These are phyloP conservation scores for Penicillium daleae DNA, from an alignment of 495 filamentous ascomycete genomes.

Conservation along the genomic window DNA sequence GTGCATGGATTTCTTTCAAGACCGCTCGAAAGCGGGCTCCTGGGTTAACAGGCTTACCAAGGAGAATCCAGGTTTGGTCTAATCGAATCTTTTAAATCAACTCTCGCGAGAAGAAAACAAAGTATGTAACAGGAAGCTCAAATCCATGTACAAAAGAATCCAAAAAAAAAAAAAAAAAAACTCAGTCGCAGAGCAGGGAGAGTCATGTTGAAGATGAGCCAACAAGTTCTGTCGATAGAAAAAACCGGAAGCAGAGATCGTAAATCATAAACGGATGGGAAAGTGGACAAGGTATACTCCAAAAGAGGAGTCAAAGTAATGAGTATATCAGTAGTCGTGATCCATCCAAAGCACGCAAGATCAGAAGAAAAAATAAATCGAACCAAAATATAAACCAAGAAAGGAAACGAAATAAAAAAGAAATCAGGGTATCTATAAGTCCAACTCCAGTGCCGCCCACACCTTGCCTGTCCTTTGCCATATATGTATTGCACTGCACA, in stretches of 20 bases:
- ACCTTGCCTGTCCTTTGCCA: slow-evolving; percentile 14
- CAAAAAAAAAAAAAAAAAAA: background rate
- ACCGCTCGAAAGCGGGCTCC: background rate
- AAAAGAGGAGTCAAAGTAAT: slow-evolving; percentile 2
- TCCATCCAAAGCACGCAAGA: slow-evolving; percentile 15
- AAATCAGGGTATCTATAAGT: slow-evolving; percentile 46
- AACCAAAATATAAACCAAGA: slow-evolving; percentile 20
- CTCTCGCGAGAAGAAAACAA: slow-evolving; percentile 1
- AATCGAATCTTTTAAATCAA: background rate
- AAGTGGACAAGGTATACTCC: background rate
- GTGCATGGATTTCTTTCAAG: background rate
- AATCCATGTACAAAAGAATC: slow-evolving; percentile 22
- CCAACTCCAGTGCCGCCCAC: slow-evolving; percentile 34
- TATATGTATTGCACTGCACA: background rate
- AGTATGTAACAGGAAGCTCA: slow-evolving; percentile 7
- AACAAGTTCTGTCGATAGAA: background rate
- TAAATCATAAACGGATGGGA: slow-evolving; percentile 27
- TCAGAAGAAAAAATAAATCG: slow-evolving; percentile 17
- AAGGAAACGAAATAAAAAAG: slow-evolving; percentile 23
- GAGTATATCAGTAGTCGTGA: slow-evolving; percentile 23
- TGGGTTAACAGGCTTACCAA: background rate
- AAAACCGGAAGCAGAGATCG: slow-evolving; percentile 14
- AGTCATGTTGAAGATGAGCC: slow-evolving; percentile 3
- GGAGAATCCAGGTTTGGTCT: background rate
- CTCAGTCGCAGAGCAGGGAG: background rate